phyloP scores from a whole-genome alignment of 805 yeast genomes.

The Tetrapisispora nanseiensis region DNA sequence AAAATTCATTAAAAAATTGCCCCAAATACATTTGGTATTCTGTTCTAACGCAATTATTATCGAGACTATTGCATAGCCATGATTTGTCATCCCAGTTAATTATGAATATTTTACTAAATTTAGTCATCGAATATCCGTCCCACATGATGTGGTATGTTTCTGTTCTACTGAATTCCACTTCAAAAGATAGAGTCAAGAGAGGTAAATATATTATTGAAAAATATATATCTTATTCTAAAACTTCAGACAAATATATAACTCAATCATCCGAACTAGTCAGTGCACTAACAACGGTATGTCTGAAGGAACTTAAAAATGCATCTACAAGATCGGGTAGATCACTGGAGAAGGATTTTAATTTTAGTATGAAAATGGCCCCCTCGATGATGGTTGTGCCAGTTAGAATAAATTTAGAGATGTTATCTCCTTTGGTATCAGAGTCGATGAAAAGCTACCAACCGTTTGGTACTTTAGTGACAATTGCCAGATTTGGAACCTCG shows the following conservation, averaged over 20 bases:
- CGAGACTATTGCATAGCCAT: conserved; percentile 63
- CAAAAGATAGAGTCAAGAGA: conserved; percentile 35
- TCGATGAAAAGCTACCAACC: conserved; percentile 35
- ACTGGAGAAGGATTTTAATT: conserved; percentile 34
- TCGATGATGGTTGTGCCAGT: conserved; percentile 63
- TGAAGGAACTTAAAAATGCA: conserved; percentile 16
- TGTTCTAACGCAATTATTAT: conserved; percentile 75
- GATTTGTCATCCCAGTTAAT: conserved; percentile 46
- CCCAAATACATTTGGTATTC: conserved; percentile 65
- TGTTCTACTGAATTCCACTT: conserved; percentile 54
- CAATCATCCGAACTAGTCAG: conserved; percentile 18
- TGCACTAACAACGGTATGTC: conserved; percentile 21
- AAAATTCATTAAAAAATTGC: conserved; percentile 34
- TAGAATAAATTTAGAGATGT: conserved; percentile 55
- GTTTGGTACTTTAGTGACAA: conserved; percentile 42
- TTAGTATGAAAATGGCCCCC: conserved; percentile 35
- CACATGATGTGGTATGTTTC: conserved; percentile 71
- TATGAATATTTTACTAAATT: conserved; percentile 43
- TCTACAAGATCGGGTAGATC: conserved; percentile 24
- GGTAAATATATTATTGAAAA: conserved; percentile 39
- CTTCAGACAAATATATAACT: conserved; percentile 11
- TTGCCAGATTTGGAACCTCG: conserved; percentile 51
- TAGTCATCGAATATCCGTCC: conserved; percentile 61
- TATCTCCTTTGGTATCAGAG: conserved; percentile 45
- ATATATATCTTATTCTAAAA: conserved; percentile 10